Evolutionary conservation across 768 basidiomycete genomes (phyloP).

Genomic region (Trametes gibbosa): DNA sequence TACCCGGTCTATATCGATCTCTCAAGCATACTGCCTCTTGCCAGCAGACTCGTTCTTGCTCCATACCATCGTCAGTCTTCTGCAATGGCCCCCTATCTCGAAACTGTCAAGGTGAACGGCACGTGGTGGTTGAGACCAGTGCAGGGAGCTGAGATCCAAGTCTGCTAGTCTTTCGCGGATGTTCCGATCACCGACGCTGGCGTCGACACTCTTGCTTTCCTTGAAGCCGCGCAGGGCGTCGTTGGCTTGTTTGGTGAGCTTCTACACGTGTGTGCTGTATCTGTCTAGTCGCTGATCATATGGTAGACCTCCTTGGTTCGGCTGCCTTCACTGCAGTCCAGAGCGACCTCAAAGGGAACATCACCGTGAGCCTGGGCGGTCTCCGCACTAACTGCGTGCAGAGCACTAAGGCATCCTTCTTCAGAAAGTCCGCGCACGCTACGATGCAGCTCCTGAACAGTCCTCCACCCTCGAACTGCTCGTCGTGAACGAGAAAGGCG

Average conservation of each 20-base stretch:
- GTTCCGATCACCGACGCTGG: slow-evolving; percentile 84
- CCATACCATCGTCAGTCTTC: slow-evolving; percentile 12
- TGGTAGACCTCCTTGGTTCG: slow-evolving; percentile 78
- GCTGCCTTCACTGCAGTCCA: slow-evolving; percentile 82
- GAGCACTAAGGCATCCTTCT: not conserved
- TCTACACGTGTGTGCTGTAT: not conserved
- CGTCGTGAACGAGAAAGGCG: slow-evolving; percentile 76
- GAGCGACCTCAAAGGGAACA: slow-evolving; percentile 88
- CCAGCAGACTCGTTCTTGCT: slow-evolving; percentile 19
- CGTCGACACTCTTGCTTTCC: slow-evolving; percentile 83
- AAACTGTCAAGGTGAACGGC: slow-evolving; percentile 61
- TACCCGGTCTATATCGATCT: not conserved
- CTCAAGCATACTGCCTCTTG: slow-evolving; percentile 13
- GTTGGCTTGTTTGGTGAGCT: slow-evolving; percentile 85
- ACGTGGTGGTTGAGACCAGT: too few species aligned
- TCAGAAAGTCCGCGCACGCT: slow-evolving; percentile 89
- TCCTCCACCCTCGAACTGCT: slow-evolving; percentile 83
- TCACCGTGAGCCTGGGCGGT: slow-evolving; percentile 53
- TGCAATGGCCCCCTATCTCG: slow-evolving; percentile 72
- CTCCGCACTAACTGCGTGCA: not conserved
- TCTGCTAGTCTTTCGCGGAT: slow-evolving; percentile 84
- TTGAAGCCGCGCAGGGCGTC: slow-evolving; percentile 85
- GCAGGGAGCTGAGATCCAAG: not conserved
- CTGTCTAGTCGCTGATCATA: not conserved
- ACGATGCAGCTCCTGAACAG: slow-evolving; percentile 58